Evolutionary conservation across 2,329 filamentous ascomycete species (phyloP).

Genomic region (Arthrobotrys entomopaga): DNA sequence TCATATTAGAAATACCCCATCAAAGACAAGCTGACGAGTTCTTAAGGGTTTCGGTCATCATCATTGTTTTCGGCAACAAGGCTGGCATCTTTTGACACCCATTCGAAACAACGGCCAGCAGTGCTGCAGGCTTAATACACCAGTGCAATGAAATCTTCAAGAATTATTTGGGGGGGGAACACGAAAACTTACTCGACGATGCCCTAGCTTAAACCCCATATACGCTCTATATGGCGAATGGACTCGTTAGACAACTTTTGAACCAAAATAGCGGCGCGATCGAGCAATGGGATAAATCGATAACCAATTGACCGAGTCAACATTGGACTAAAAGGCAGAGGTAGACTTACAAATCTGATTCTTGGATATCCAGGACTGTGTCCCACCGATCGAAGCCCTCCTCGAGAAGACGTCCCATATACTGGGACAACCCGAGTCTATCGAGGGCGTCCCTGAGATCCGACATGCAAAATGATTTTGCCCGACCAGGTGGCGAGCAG

Average conservation of each 20-base stretch:
- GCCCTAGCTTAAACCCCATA: constrained; percentile 80
- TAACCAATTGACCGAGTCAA: constrained; percentile 1
- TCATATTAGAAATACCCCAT: constrained; percentile 20
- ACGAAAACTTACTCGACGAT: constrained; percentile 73
- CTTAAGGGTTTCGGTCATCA: no score
- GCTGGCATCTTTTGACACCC: constrained; percentile 5
- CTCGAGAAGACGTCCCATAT: constrained; percentile 76
- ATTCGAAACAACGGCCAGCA: constrained; percentile 25
- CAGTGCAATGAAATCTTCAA: constrained; percentile 37
- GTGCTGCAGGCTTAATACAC: constrained; percentile 40
- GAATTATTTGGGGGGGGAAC: constrained; percentile 22
- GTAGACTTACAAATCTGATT: constrained; percentile 77
- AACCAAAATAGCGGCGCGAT: constrained; percentile 33
- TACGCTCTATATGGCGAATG: constrained; percentile 61
- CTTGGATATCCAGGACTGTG: constrained; percentile 82
- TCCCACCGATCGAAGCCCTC: constrained; percentile 89
- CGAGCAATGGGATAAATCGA: constrained; percentile 18
- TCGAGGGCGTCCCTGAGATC: constrained; percentile 74
- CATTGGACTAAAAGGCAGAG: constrained; percentile 15
- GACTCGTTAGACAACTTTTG: constrained; percentile 27
- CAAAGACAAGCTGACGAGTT: neutral
- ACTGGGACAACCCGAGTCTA: constrained; percentile 81
- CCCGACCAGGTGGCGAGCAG: constrained; percentile 24
- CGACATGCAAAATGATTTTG: constrained; percentile 67
- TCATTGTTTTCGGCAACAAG: neutral